Evolutionary conservation across 306 rosid species (phyloP).

Genomic region (Morella rubra): DNA sequence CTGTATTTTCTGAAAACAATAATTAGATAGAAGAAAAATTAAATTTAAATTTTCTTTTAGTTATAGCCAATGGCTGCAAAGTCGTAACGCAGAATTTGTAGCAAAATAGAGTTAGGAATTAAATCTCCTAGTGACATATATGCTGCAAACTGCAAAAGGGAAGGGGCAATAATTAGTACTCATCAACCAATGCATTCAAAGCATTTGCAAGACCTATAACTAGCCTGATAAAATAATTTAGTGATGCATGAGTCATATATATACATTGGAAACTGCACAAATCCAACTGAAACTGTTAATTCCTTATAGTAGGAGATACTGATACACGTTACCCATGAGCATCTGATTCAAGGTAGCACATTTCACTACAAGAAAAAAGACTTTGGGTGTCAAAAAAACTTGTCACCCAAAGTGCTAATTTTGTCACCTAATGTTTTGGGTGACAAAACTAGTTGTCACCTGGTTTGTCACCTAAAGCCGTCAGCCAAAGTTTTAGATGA

Average conservation of each 20-base stretch:
- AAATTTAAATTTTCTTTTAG: too few relatives aligned
- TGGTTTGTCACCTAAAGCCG: too few relatives aligned
- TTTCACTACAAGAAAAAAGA: too few relatives aligned
- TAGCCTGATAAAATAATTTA: not conserved
- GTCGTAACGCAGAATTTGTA: not conserved
- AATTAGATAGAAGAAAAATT: too few relatives aligned
- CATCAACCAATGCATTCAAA: not conserved
- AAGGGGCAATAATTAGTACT: not conserved
- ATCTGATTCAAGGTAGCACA: not conserved
- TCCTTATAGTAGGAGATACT: not conserved
- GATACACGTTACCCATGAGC: not conserved
- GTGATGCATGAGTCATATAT: not conserved
- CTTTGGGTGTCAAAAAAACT: too few relatives aligned
- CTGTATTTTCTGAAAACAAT: not conserved
- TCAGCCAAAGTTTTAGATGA: too few relatives aligned
- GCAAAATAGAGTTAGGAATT: not conserved
- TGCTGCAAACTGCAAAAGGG: not conserved
- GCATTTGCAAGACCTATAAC: not conserved
- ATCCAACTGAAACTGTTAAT: not conserved
- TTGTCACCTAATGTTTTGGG: too few relatives aligned
- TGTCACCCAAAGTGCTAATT: too few relatives aligned
- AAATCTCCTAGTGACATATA: not conserved
- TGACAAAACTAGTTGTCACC: too few relatives aligned
- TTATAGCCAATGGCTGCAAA: too few relatives aligned
- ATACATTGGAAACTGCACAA: not conserved